Base-by-base conservation (phyloP, 2,329 filamentous ascomycete species). In the Decorospora gaudefroyi region DNA sequence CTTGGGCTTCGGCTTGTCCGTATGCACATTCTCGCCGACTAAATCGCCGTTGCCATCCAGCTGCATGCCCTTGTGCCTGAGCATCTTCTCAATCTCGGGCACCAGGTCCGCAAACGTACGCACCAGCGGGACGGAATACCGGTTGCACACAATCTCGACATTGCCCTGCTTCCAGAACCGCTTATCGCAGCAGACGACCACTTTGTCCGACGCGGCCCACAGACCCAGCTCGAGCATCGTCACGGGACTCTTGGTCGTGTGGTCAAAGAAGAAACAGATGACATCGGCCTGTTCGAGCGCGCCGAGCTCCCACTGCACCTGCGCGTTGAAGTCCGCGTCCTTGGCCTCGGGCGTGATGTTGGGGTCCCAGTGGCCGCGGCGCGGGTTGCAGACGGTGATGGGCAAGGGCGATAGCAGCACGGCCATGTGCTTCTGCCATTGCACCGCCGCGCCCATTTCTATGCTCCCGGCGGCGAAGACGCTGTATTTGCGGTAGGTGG, bases 391-490 rank as follows among this genome's bases (percentile, higher is more conserved):
- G 48, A 86, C 65, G 1, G 78, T 82, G 45, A 85, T 62, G 4
- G 76, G 74, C 1, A 73, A 56, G 0, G 68, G 26, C 4, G 50
- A 58, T 11, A 85, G 71, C 2, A 64, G 62, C 3, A 57, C 38
- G 1, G 61, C 64, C 12, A 86, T 62, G 2, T 55, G 57, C 4
- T 67, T 56, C 28, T 82, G 81, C 82, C 82, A 85, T 57, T 80
- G 74, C 0, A 69, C 68, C 0, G 69, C 66, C 1, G 43, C 49
- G 49, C 68, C 69, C 65, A 68, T 70, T 42, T 70, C 77, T 13
- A 82, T 84, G 23, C 74, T 77, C 25, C 83, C 83, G 0, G 82
- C 80, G 5, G 84, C 76, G 64, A 85, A 86, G 47, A 85, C 51
- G 12, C 74, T 67, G 25, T 73, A 65, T 7, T 52, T 51, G 18